These are phyloP conservation scores for Amanita pseudoporphyria DNA, from an alignment of 768 basidiomycete genomes.

Conservation along the genomic window DNA sequence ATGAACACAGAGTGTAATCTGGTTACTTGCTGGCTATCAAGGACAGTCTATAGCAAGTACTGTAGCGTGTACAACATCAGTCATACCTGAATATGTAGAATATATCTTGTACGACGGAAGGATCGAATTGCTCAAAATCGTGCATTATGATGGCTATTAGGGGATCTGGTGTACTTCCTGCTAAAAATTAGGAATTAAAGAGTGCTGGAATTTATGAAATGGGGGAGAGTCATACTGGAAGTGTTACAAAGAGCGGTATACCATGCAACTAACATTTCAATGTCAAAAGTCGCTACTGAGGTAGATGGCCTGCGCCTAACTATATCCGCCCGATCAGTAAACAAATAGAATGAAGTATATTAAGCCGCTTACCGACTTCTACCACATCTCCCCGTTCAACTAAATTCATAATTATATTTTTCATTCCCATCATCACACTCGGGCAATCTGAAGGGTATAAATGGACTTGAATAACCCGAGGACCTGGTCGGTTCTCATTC, in stretches of 20 bases:
- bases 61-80: neutral
- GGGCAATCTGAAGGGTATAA: constrained; percentile 50
- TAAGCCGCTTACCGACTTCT: constrained; percentile 14
- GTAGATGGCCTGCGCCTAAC: constrained; percentile 38
- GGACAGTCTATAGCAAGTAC: neutral
- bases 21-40: constrained; percentile 39
- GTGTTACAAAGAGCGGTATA: constrained; percentile 31
- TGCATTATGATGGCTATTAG: constrained; percentile 55
- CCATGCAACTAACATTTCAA: constrained; percentile 52
- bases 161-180: constrained; percentile 12
- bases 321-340: constrained; percentile 11
- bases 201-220: neutral
- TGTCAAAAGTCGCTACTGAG: constrained; percentile 53
- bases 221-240: constrained; percentile 23
- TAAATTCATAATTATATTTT: constrained; percentile 43
- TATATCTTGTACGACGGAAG: constrained; percentile 52
- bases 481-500: constrained; percentile 10
- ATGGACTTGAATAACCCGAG: constrained; percentile 21
- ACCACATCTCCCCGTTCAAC: constrained; percentile 25
- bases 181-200: neutral
- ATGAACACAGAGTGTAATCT: constrained; percentile 57
- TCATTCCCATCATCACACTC: constrained; percentile 45
- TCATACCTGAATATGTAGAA: constrained; percentile 62
- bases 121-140: constrained; percentile 68
- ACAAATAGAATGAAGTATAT: neutral